Conservation (phyloP, 768 basidiomycete genomes). For the Steccherinum ochraceum region DNA sequence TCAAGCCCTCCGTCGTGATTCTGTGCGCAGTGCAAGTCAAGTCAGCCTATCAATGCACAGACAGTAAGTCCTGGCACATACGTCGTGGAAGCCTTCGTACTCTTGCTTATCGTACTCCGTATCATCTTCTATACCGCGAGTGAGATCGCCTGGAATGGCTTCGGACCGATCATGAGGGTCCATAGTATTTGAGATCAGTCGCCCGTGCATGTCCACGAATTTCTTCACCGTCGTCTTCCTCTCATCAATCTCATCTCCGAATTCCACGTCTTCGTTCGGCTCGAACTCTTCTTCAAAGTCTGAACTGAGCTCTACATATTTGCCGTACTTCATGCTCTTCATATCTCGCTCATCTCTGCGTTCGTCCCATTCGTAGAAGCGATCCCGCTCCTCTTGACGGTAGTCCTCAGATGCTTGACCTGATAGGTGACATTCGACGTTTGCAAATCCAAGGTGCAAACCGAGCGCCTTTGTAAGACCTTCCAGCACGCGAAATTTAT, state of each 20-base stretch:
- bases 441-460: constrained; percentile 32
- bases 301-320: constrained; percentile 4
- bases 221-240: constrained; percentile 6
- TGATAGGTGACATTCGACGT: constrained; percentile 23
- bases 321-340: no score
- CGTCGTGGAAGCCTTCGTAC: constrained; percentile 22
- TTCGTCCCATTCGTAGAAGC: neutral
- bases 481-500: constrained; percentile 25
- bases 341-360: no score
- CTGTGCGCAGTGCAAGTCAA: no score
- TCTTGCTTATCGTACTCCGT: constrained; percentile 17
- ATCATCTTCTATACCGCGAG: constrained; percentile 7
- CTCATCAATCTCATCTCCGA: constrained; percentile 16
- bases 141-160: constrained; percentile 14
- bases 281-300: constrained; percentile 11
- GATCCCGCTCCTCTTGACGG: neutral
- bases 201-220: constrained; percentile 17
- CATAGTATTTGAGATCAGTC: neutral
- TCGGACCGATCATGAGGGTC: constrained; percentile 9
- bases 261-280: no score
- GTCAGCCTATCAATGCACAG: no score
- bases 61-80: constrained; percentile 20
- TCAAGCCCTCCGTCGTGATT: no score
- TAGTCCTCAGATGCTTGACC: constrained; percentile 11
- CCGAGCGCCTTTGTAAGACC: constrained; percentile 27